A percentile compares a stretch with the other conserved stretches of the same genome.
These are phyloP conservation scores for Leonotis leonurus DNA, from an alignment of 257 asterid species.

Conservation along the genomic window DNA sequence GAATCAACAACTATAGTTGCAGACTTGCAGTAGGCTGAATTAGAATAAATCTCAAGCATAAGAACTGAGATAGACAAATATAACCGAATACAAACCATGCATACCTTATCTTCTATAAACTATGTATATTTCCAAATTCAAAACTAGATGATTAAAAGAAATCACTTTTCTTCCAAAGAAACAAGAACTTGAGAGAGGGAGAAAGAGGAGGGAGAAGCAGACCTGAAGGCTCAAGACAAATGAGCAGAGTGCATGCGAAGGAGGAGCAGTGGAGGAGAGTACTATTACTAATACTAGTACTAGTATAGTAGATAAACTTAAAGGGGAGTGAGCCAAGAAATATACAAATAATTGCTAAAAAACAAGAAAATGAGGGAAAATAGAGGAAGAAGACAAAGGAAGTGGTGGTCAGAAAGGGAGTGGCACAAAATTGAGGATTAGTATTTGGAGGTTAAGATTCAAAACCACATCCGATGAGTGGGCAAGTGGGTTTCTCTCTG, in stretches of 20 bases:
- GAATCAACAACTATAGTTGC: not conserved
- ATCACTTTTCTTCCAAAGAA: too few relatives aligned
- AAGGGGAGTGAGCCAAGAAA: slow-evolving; percentile 30
- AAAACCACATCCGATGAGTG: slow-evolving; percentile 55
- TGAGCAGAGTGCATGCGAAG: slow-evolving; percentile 36
- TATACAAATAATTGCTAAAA: slow-evolving; percentile 16
- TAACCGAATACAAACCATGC: not conserved
- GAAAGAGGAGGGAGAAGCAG: slow-evolving; percentile 20
- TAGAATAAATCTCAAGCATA: not conserved
- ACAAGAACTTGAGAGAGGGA: slow-evolving; percentile 10
- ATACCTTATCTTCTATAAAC: slow-evolving; percentile 11
- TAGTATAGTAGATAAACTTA: slow-evolving; percentile 33
- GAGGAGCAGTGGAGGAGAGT: slow-evolving; percentile 27
- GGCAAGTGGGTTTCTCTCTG: slow-evolving; percentile 40
- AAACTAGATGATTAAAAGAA: slow-evolving; percentile 8
- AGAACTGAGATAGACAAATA: not conserved
- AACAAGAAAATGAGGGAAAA: not conserved
- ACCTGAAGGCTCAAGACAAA: slow-evolving; percentile 38
- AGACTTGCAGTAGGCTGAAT: not conserved
- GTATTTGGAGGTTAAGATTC: slow-evolving; percentile 55
- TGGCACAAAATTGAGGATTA: slow-evolving; percentile 49
- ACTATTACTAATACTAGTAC: too few relatives aligned
- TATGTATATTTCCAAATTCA: slow-evolving; percentile 8
- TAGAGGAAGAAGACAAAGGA: slow-evolving; percentile 48
- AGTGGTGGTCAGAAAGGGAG: slow-evolving; percentile 29